These are phyloP conservation scores for Colletotrichum simmondsii DNA, from an alignment of 2,329 filamentous ascomycete species.

Conservation along the genomic window DNA sequence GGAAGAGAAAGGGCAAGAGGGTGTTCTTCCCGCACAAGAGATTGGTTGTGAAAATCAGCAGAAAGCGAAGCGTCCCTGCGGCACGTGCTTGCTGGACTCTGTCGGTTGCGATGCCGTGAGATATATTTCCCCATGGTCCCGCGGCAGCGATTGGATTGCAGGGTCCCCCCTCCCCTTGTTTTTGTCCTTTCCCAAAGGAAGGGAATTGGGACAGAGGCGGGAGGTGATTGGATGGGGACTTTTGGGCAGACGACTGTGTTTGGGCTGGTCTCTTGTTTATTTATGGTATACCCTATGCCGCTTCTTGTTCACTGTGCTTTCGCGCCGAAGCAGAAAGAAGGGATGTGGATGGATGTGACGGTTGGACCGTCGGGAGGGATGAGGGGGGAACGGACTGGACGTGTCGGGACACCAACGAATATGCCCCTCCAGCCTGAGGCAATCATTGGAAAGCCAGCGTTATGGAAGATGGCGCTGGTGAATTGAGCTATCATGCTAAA, in stretches of 20 bases:
- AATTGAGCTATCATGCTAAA: not conserved
- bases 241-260: not conserved
- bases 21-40: not conserved
- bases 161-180: not conserved
- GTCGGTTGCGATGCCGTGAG: not conserved
- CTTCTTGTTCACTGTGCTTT: not conserved
- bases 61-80: constrained; percentile 3
- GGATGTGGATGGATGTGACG: constrained; percentile 8
- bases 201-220: too few relatives aligned
- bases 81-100: constrained; percentile 18
- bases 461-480: not conserved
- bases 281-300: not conserved
- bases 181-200: not conserved
- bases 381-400: constrained; percentile 24
- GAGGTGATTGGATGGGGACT: not conserved
- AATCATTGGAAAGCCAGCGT: not conserved
- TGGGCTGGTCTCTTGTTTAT: constrained; percentile 1
- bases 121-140: not conserved
- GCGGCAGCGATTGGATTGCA: constrained; percentile 17
- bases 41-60: constrained; percentile 3
- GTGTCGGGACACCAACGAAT: constrained; percentile 11
- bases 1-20: not conserved
- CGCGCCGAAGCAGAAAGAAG: not conserved
- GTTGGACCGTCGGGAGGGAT: not conserved
- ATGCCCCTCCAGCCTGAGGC: not conserved